Conservation (phyloP, 1,284 basidiomycete species). For the Ceratobasidium sp. region DNA sequence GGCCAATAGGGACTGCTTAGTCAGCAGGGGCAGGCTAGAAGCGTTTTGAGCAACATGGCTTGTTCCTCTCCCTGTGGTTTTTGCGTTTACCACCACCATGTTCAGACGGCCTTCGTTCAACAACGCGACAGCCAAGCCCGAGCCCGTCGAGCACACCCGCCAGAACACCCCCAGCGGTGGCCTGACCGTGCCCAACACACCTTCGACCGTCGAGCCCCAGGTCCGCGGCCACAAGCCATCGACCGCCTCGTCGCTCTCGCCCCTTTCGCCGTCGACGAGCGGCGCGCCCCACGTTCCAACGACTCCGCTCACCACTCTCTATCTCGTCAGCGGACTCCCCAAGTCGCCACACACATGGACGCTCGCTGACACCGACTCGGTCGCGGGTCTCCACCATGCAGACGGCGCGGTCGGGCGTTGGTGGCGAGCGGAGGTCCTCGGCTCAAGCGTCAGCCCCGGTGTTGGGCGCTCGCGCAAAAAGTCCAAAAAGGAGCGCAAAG, state of each 20-base stretch:
- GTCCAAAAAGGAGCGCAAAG: slow-evolving; percentile 47
- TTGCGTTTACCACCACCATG: slow-evolving; percentile 2
- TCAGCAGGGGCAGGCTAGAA: slow-evolving; percentile 17
- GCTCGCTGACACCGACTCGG: slow-evolving; percentile 85
- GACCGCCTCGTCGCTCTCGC: slow-evolving; percentile 35
- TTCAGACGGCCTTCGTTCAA: slow-evolving; percentile 27
- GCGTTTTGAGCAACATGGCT: not conserved
- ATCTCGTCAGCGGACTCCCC: slow-evolving; percentile 82
- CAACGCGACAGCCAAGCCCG: slow-evolving; percentile 25
- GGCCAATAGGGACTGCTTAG: slow-evolving; percentile 7
- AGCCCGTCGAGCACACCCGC: slow-evolving; percentile 52
- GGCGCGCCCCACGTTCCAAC: slow-evolving; percentile 47
- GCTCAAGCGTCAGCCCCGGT: slow-evolving; percentile 84
- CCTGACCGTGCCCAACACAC: slow-evolving; percentile 17
- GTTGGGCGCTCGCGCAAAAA: slow-evolving; percentile 51
- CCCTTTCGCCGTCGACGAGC: slow-evolving; percentile 35
- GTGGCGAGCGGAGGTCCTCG: slow-evolving; percentile 94
- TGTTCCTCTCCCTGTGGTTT: not conserved
- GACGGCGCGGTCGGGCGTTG: slow-evolving; percentile 89
- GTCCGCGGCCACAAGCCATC: slow-evolving; percentile 39
- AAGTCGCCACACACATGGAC: slow-evolving; percentile 93
- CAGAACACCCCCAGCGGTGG: slow-evolving; percentile 25
- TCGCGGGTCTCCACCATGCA: slow-evolving; percentile 80
- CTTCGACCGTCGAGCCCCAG: slow-evolving; percentile 21
- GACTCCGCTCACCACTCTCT: slow-evolving; percentile 77